Percentiles rank a stretch among this genome's conserved stretches.
phyloP scores from a whole-genome alignment of 257 asterid genomes.

The Petunia axillaris region DNA sequence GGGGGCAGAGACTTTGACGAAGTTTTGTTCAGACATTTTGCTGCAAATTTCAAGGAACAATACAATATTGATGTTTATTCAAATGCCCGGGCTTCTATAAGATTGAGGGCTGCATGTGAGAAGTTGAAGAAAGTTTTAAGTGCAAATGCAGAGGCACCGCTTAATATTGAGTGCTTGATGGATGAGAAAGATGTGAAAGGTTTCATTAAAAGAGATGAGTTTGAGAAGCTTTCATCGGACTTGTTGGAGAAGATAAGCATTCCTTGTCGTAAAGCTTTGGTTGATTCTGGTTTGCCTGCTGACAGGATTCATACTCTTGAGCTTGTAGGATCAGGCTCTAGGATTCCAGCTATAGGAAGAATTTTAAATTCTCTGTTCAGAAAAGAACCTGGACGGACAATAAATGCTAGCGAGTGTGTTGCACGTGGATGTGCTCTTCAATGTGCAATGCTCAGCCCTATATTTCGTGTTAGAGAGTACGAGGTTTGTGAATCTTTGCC shows the following conservation, averaged over 20 bases:
- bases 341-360: slow-evolving; percentile 80
- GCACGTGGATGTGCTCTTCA: slow-evolving; percentile 97
- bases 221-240: slow-evolving; percentile 69
- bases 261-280: slow-evolving; percentile 80
- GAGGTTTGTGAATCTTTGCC: slow-evolving; percentile 63
- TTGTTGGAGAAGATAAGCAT: slow-evolving; percentile 67
- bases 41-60: slow-evolving; percentile 67
- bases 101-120: slow-evolving; percentile 92
- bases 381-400: slow-evolving; percentile 77
- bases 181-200: slow-evolving; percentile 98
- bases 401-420: slow-evolving; percentile 97
- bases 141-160: slow-evolving; percentile 94
- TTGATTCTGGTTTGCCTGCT: slow-evolving; percentile 60
- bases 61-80: slow-evolving; percentile 79
- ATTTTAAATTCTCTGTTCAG: slow-evolving; percentile 62
- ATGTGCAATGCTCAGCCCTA: slow-evolving; percentile 96
- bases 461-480: slow-evolving; percentile 77
- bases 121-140: slow-evolving; percentile 96
- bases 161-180: slow-evolving; percentile 96
- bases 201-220: slow-evolving; percentile 83
- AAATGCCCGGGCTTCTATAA: slow-evolving; percentile 76
- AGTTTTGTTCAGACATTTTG: slow-evolving; percentile 77
- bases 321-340: slow-evolving; percentile 97
- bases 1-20: slow-evolving; percentile 98
- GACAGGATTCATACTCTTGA: slow-evolving; percentile 85